Evolutionary conservation across 2,329 filamentous ascomycete species (phyloP).

Genomic region (Cryphonectria radicalis): DNA sequence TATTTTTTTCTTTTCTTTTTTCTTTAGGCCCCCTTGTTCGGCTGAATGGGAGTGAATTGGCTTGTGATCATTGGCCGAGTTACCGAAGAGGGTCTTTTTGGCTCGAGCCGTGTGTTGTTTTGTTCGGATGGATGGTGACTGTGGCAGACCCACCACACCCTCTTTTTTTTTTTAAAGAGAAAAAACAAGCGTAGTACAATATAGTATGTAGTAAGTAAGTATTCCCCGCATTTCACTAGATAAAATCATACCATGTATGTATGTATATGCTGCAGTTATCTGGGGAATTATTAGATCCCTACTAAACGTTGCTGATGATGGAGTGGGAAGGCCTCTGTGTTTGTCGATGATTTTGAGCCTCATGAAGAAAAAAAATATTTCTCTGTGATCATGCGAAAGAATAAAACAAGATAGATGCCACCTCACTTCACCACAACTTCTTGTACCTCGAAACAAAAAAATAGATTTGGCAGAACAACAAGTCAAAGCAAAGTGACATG

Average conservation of each 20-base stretch:
- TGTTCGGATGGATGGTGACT: background rate
- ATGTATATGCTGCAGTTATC: constrained; percentile 5
- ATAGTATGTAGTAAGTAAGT: too few relatives aligned
- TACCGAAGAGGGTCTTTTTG: constrained; percentile 41
- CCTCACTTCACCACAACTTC: background rate
- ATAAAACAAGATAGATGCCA: background rate
- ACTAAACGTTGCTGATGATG: background rate
- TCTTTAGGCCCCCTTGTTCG: constrained; percentile 34
- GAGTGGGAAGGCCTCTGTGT: background rate
- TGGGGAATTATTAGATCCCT: constrained; percentile 9
- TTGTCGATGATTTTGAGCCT: background rate
- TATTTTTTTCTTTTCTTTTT: background rate
- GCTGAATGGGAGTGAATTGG: constrained; percentile 42
- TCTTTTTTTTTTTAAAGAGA: too few relatives aligned
- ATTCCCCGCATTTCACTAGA: constrained; percentile 27
- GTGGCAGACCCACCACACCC: constrained; percentile 20
- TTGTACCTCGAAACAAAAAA: too few relatives aligned
- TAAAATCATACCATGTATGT: background rate
- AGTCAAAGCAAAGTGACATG: background rate
- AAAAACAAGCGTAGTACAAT: too few relatives aligned
- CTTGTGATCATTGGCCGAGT: constrained; percentile 51
- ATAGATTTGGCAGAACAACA: too few relatives aligned
- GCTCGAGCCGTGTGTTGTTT: constrained; percentile 4
- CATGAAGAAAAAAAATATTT: too few relatives aligned
- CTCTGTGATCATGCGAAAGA: too few relatives aligned